Conservation (phyloP, 75 land plant genomes). For the Chamaecyparis obtusa region DNA sequence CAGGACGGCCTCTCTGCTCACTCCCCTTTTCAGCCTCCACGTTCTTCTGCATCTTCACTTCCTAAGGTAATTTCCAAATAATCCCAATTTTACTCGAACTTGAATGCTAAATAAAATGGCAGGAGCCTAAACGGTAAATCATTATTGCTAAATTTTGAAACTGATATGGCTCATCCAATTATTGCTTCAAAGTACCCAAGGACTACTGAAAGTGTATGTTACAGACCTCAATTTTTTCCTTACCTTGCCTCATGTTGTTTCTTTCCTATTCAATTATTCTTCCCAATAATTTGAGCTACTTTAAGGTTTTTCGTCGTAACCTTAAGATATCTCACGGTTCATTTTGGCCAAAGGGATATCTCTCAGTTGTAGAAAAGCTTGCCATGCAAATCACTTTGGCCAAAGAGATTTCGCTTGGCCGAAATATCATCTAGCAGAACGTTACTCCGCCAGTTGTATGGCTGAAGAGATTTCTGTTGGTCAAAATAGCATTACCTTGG, state of each 20-base stretch:
- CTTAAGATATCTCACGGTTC: neutral
- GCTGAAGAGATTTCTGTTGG: neutral
- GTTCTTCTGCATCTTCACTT: slow-evolving; percentile 45
- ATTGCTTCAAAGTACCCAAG: neutral
- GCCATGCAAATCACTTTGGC: neutral
- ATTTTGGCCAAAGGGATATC: neutral
- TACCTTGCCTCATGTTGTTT: neutral
- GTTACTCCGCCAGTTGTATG: neutral
- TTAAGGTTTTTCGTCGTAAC: neutral
- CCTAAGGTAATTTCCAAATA: slow-evolving; percentile 32
- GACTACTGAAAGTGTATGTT: no score
- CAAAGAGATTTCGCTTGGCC: neutral
- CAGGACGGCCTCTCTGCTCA: slow-evolving; percentile 55
- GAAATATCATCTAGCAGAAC: neutral
- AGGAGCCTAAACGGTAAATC: neutral
- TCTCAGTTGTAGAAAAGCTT: no score
- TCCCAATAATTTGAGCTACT: neutral
- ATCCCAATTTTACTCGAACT: neutral
- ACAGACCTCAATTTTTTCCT: neutral
- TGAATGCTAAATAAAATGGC: neutral
- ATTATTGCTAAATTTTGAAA: neutral
- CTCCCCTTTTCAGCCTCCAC: slow-evolving; percentile 45
- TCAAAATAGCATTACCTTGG: neutral
- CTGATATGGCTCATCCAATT: neutral
- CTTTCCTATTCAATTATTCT: neutral